A percentile compares a stretch with the other conserved stretches of the same genome.
phyloP scores from a whole-genome alignment of 768 basidiomycete genomes.

The Calocera viscosa region DNA sequence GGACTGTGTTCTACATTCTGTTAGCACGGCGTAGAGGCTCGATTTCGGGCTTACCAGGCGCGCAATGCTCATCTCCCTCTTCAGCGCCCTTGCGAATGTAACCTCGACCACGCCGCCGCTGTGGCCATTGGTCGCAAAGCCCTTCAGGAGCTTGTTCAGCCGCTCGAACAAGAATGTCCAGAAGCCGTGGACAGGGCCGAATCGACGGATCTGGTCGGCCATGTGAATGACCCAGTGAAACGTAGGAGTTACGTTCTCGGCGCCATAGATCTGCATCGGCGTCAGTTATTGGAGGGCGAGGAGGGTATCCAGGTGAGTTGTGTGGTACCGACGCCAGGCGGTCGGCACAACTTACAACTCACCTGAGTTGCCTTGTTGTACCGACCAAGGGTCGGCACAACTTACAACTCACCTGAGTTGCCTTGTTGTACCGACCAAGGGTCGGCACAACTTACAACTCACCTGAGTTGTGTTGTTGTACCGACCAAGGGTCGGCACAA shows the following conservation, averaged over 20 bases:
- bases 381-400: not conserved
- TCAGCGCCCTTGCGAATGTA: constrained; percentile 25
- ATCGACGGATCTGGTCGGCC: constrained; percentile 21
- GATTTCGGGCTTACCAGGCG: not conserved
- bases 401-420: not conserved
- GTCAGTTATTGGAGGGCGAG: no score
- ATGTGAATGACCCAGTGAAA: constrained; percentile 31
- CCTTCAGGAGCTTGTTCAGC: constrained; percentile 27
- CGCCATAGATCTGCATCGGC: constrained; percentile 28
- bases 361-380: not conserved
- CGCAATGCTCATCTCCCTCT: not conserved
- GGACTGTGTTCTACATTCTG: not conserved
- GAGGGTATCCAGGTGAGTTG: no score
- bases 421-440: not conserved
- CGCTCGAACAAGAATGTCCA: constrained; percentile 32
- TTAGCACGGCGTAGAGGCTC: not conserved
- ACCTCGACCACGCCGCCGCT: constrained; percentile 26
- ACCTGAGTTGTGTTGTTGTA: not conserved
- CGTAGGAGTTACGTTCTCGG: constrained; percentile 27
- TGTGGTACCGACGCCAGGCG: no score
- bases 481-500: no score
- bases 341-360: not conserved
- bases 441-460: not conserved
- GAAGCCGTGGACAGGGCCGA: constrained; percentile 30
- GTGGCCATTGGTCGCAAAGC: constrained; percentile 27